Conservation (phyloP, 129 eudicot species). For the Logfia minima region DNA sequence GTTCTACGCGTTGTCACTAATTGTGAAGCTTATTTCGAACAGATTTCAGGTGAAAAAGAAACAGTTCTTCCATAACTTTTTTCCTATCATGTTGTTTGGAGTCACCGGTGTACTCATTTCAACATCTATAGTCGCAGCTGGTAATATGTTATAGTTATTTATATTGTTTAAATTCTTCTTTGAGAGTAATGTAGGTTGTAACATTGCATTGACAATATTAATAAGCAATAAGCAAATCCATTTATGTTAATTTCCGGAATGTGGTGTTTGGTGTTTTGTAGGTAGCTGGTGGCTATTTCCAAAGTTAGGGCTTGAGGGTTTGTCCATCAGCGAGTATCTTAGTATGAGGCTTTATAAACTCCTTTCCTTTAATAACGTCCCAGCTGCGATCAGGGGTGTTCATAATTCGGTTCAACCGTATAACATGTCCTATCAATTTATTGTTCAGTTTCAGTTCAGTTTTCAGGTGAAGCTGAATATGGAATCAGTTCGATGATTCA, state of each 20-base stretch:
- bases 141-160: slow-evolving; percentile 32
- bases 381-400: no score
- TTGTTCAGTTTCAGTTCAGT: no score
- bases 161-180: neutral
- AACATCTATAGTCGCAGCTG: slow-evolving; percentile 68
- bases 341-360: slow-evolving; percentile 37
- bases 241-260: no score
- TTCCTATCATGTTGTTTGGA: slow-evolving; percentile 84
- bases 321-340: slow-evolving; percentile 71
- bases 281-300: slow-evolving; percentile 86
- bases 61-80: slow-evolving; percentile 88
- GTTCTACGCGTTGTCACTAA: slow-evolving; percentile 2
- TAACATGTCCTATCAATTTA: no score
- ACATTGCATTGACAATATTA: neutral
- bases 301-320: slow-evolving; percentile 57
- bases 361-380: neutral
- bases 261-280: slow-evolving; percentile 27
- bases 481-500: no score
- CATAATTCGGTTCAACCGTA: no score
- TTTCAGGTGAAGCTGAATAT: no score
- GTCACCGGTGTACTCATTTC: slow-evolving; percentile 84
- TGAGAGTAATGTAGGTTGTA: neutral
- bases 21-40: slow-evolving; percentile 24
- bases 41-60: slow-evolving; percentile 97
- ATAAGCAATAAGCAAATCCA: neutral